Conservation (phyloP, 208 protist genomes). For the Leishmania lainsoni region DNA sequence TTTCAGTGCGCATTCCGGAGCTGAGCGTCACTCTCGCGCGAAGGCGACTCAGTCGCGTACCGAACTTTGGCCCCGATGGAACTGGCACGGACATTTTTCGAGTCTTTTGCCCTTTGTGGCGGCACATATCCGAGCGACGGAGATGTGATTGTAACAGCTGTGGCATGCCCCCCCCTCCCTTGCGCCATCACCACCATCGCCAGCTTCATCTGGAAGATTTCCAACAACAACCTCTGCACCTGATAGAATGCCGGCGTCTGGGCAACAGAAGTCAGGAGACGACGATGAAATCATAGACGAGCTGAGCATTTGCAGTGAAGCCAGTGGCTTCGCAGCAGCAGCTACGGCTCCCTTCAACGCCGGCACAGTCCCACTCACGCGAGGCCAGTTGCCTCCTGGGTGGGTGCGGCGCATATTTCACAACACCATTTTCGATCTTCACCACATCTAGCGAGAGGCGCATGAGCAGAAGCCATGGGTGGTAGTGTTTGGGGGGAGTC, state of each 20-base stretch:
- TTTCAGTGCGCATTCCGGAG: conserved; percentile 12
- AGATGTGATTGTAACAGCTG: background rate
- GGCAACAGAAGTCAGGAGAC: background rate
- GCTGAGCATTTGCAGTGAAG: background rate
- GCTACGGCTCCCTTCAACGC: background rate
- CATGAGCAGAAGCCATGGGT: conserved; percentile 64
- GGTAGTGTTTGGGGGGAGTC: conserved; percentile 43
- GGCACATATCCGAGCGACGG: conserved; percentile 9
- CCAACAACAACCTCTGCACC: background rate
- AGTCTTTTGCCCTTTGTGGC: conserved; percentile 23
- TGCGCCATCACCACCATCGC: background rate
- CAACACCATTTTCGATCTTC: conserved; percentile 52
- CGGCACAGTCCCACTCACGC: background rate
- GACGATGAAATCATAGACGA: background rate
- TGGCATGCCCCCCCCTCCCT: background rate
- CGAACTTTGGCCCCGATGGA: conserved; percentile 8
- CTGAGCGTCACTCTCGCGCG: conserved; percentile 30
- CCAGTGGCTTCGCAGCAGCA: background rate
- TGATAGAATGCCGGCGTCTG: background rate
- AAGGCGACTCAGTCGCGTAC: conserved; percentile 17
- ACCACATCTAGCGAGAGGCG: conserved; percentile 67
- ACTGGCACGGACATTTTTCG: conserved; percentile 27
- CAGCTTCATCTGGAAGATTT: background rate
- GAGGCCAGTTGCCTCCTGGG: conserved; percentile 44
- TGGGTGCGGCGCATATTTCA: conserved; percentile 64